phyloP scores from a whole-genome alignment of 257 asterid species.

The Hygrophila difformis region DNA sequence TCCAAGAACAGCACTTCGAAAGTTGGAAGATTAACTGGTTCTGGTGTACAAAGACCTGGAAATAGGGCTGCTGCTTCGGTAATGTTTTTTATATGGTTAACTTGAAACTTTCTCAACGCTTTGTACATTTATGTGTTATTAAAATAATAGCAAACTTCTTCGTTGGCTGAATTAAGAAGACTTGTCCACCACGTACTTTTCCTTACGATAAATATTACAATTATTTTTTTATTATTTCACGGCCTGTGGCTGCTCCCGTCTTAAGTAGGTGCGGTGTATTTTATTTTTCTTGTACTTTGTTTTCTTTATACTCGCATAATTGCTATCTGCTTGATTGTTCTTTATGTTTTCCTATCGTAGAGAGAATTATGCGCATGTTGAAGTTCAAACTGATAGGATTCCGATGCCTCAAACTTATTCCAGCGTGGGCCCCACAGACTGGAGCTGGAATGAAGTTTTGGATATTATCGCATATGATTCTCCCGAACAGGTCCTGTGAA shows the following conservation, averaged over 20 bases:
- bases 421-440: slow-evolving; percentile 73
- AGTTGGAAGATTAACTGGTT: slow-evolving; percentile 58
- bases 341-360: slow-evolving; percentile 13
- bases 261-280: slow-evolving; percentile 45
- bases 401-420: slow-evolving; percentile 43
- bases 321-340: not conserved
- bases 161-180: no score
- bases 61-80: slow-evolving; percentile 55
- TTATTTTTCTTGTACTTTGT: not conserved
- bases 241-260: slow-evolving; percentile 50
- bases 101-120: no score
- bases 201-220: no score
- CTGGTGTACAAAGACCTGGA: slow-evolving; percentile 59
- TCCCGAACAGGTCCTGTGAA: slow-evolving; percentile 74
- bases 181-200: no score
- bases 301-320: not conserved
- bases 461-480: slow-evolving; percentile 73
- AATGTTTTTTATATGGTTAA: slow-evolving; percentile 13
- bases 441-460: slow-evolving; percentile 98
- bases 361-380: slow-evolving; percentile 67
- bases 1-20: slow-evolving; percentile 62
- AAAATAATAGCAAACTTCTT: no score
- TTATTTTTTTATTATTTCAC: no score
- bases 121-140: no score
- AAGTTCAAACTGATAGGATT: slow-evolving; percentile 56